phyloP scores from a whole-genome alignment of 306 rosid genomes.

The Castanea mollissima region DNA sequence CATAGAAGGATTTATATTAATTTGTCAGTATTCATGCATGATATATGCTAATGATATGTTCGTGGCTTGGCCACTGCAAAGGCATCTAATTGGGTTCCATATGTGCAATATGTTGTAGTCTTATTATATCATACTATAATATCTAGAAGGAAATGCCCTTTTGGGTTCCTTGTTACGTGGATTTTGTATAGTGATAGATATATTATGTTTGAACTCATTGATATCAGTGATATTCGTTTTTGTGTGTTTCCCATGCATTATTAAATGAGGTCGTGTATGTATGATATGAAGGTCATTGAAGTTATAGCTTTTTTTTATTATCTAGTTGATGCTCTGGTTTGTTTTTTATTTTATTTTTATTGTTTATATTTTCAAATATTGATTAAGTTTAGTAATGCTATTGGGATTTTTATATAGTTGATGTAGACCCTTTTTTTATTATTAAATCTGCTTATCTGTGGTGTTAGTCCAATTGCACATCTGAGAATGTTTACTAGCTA shows the following conservation, averaged over 20 bases:
- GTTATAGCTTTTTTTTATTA: background rate
- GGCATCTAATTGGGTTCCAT: background rate
- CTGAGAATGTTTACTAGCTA: background rate
- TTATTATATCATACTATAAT: too few relatives aligned
- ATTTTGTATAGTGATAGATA: too few relatives aligned
- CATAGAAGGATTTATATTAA: background rate
- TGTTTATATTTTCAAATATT: background rate
- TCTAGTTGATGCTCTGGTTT: background rate
- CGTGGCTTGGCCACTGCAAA: background rate
- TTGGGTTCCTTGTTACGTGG: too few relatives aligned
- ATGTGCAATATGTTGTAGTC: too few relatives aligned
- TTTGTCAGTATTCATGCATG: background rate
- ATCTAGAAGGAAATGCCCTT: too few relatives aligned
- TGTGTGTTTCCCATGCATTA: background rate
- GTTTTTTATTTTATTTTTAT: background rate
- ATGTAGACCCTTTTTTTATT: background rate
- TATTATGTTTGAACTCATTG: too few relatives aligned
- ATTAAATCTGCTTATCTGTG: background rate
- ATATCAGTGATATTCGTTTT: background rate
- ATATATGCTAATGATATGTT: background rate
- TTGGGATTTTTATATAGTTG: background rate
- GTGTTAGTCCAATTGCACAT: background rate
- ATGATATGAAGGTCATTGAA: background rate
- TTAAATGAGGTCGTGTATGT: background rate
- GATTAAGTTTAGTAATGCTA: background rate